Conservation (phyloP, 2,329 filamentous ascomycete genomes). For the Hymenoscyphus scutula region DNA sequence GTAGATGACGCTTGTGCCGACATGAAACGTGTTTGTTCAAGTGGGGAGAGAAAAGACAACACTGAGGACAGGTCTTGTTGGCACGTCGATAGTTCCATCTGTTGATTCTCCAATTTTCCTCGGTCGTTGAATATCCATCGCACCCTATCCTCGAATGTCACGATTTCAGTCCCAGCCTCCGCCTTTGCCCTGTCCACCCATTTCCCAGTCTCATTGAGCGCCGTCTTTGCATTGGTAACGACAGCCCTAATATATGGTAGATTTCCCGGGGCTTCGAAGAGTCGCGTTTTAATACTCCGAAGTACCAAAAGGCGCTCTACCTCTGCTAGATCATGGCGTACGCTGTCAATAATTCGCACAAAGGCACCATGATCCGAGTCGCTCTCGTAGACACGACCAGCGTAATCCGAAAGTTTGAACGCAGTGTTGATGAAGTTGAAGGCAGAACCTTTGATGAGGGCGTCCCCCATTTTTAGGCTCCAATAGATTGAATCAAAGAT, state of each 20-base stretch:
- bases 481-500: not conserved
- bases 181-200: not conserved
- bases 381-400: not conserved
- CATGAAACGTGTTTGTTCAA: not conserved
- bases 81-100: conserved; percentile 5
- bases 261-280: not conserved
- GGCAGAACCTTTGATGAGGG: not conserved
- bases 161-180: not conserved
- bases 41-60: conserved; percentile 6
- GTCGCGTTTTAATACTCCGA: conserved; percentile 1
- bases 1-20: not conserved
- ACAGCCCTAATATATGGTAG: conserved; percentile 7
- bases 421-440: conserved; percentile 1
- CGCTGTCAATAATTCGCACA: conserved; percentile 5
- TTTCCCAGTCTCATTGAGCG: conserved; percentile 9
- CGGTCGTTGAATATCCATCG: conserved; percentile 7
- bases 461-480: not conserved
- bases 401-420: not conserved
- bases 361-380: conserved; percentile 7
- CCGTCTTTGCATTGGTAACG: conserved; percentile 4
- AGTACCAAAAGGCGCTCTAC: conserved; percentile 8
- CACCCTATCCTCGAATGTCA: not conserved
- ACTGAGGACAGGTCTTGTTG: conserved; percentile 11
- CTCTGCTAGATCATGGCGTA: conserved; percentile 8
- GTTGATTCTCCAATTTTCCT: conserved; percentile 6